phyloP scores from a whole-genome alignment of 345 rosid genomes.

The Psidium guajava region DNA sequence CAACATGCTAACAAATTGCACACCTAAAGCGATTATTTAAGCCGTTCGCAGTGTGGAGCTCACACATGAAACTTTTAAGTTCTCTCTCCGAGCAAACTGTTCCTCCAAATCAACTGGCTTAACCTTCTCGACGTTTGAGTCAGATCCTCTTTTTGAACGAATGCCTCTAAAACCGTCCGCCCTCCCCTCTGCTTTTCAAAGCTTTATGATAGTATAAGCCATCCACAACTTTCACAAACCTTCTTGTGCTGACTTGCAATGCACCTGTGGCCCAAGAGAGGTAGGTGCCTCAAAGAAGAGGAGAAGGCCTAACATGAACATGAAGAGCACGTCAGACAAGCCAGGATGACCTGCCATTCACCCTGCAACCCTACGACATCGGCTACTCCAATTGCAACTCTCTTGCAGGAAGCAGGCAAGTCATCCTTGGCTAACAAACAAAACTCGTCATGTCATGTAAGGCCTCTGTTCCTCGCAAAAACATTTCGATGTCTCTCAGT shows the following conservation, averaged over 20 bases:
- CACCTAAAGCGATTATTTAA: too few relatives aligned
- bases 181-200: background rate
- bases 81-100: too few relatives aligned
- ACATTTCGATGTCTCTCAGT: background rate
- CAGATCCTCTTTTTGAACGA: too few relatives aligned
- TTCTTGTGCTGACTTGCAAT: background rate
- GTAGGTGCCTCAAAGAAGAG: background rate
- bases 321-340: background rate
- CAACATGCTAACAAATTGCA: too few relatives aligned
- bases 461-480: background rate
- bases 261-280: background rate
- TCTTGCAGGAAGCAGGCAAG: background rate
- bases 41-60: too few relatives aligned
- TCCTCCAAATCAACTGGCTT: too few relatives aligned
- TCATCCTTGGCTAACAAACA: background rate
- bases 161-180: too few relatives aligned
- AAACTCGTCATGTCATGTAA: background rate
- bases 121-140: too few relatives aligned
- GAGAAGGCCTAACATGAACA: background rate
- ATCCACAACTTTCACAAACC: background rate
- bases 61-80: too few relatives aligned
- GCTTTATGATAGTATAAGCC: background rate
- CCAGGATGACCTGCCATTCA: background rate
- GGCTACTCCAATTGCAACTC: background rate
- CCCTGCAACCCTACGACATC: background rate